Percentiles rank a stretch among this genome's conserved stretches.
Conservation (phyloP, 192 early-diverging fungal genomes). For the Coemansia sp. region DNA sequence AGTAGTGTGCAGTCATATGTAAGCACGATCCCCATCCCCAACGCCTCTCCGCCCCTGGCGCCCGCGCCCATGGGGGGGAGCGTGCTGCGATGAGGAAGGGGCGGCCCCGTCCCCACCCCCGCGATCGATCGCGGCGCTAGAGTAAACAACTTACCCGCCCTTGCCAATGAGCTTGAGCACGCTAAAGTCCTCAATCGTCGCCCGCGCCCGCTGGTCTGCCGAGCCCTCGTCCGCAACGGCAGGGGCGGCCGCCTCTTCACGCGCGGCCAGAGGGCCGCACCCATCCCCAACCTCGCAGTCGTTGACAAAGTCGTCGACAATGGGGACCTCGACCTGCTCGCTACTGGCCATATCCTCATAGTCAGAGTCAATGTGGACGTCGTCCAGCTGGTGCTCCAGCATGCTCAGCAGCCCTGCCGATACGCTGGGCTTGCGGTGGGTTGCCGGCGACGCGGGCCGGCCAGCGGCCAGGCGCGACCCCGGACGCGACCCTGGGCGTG, state of each 20-base stretch:
- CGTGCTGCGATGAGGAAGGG: neutral
- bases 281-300: neutral
- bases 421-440: slow-evolving; percentile 32
- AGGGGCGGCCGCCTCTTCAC: neutral
- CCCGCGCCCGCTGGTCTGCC: slow-evolving; percentile 4
- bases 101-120: no score
- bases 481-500: slow-evolving; percentile 27
- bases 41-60: no score
- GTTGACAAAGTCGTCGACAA: slow-evolving; percentile 42
- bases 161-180: slow-evolving; percentile 61
- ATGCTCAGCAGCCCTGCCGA: slow-evolving; percentile 28
- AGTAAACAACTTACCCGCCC: slow-evolving; percentile 53
- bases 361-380: slow-evolving; percentile 33
- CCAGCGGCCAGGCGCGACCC: slow-evolving; percentile 21
- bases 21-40: no score
- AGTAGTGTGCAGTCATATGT: slow-evolving; percentile 22
- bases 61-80: no score
- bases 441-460: slow-evolving; percentile 19
- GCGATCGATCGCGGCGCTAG: no score
- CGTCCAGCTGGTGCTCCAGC: slow-evolving; percentile 43
- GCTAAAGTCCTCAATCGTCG: slow-evolving; percentile 53
- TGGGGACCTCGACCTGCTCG: slow-evolving; percentile 42
- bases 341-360: slow-evolving; percentile 43
- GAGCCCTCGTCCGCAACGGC: neutral
- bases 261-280: neutral